These are phyloP conservation scores for Sporisorium reilianum DNA, from an alignment of 1,284 basidiomycete species.

Conservation along the genomic window DNA sequence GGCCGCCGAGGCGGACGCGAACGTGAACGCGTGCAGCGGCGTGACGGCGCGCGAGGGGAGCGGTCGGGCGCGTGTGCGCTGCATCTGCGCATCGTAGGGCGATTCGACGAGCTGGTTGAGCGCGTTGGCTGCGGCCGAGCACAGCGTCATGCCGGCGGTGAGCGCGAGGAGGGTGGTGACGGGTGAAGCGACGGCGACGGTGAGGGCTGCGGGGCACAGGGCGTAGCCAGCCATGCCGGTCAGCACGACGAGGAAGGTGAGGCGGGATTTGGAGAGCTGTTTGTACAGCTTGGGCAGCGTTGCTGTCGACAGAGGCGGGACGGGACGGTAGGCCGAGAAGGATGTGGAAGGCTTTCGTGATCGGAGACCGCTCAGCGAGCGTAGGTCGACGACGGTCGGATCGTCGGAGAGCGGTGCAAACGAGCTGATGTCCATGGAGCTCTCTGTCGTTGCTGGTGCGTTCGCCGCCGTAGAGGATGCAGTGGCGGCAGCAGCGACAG, in stretches of 20 bases:
- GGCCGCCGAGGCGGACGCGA: slow-evolving; percentile 81
- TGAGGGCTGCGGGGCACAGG: slow-evolving; percentile 74
- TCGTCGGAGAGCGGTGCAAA: slow-evolving; percentile 57
- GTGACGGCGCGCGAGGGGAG: slow-evolving; percentile 87
- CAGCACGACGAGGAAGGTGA: slow-evolving; percentile 88
- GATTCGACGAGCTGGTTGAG: slow-evolving; percentile 95
- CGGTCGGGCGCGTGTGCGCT: slow-evolving; percentile 87
- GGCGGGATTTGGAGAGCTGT: slow-evolving; percentile 86
- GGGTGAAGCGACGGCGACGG: slow-evolving; percentile 45
- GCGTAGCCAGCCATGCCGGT: slow-evolving; percentile 94
- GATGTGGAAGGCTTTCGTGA: slow-evolving; percentile 31
- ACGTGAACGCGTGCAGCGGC: slow-evolving; percentile 84
- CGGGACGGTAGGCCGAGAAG: slow-evolving; percentile 47
- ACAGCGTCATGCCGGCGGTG: slow-evolving; percentile 88
- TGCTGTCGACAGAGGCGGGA: slow-evolving; percentile 29
- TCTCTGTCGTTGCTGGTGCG: background rate
- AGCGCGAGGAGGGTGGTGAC: slow-evolving; percentile 79
- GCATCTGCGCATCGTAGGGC: slow-evolving; percentile 97
- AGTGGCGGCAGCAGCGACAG: slow-evolving; percentile 1
- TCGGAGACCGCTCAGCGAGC: slow-evolving; percentile 33
- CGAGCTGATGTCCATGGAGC: slow-evolving; percentile 13
- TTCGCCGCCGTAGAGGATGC: background rate
- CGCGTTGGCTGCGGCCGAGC: slow-evolving; percentile 91
- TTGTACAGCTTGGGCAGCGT: slow-evolving; percentile 73
- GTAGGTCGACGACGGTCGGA: slow-evolving; percentile 45